These are phyloP conservation scores for Ogataea thermomethanolica DNA, from an alignment of 805 yeast genomes.

Conservation along the genomic window DNA sequence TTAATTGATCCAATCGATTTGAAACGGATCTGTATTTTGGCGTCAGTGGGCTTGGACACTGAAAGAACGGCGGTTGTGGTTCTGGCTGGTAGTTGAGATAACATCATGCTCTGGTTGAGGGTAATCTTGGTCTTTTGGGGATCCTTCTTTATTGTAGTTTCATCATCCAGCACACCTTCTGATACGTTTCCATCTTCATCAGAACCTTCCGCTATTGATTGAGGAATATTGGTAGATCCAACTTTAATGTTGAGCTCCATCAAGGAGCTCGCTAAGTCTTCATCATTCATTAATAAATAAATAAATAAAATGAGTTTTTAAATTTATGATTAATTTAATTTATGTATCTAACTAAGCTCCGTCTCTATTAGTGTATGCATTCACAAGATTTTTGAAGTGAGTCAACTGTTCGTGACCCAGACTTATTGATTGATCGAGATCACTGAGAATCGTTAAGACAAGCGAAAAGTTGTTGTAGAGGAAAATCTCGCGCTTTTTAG, in stretches of 20 bases:
- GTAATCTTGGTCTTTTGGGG: slow-evolving; percentile 30
- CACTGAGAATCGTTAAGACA: slow-evolving; percentile 51
- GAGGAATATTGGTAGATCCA: slow-evolving; percentile 8
- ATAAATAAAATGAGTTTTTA: neutral
- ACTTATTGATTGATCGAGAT: slow-evolving; percentile 34
- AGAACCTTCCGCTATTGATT: slow-evolving; percentile 3
- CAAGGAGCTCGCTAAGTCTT: slow-evolving; percentile 16
- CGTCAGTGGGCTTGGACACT: slow-evolving; percentile 14
- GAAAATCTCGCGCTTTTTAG: slow-evolving; percentile 61
- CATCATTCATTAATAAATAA: slow-evolving; percentile 1
- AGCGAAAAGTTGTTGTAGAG: slow-evolving; percentile 69
- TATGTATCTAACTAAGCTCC: neutral
- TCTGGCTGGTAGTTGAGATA: slow-evolving; percentile 22
- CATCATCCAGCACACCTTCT: slow-evolving; percentile 9
- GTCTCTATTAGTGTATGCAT: slow-evolving; percentile 15
- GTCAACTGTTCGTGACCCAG: slow-evolving; percentile 17
- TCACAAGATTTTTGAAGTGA: slow-evolving; percentile 22
- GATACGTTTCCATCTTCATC: slow-evolving; percentile 1
- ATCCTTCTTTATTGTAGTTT: slow-evolving; percentile 14
- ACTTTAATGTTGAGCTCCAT: slow-evolving; percentile 20
- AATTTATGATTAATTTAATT: neutral
- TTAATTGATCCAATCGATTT: slow-evolving; percentile 57
- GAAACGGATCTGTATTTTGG: slow-evolving; percentile 48
- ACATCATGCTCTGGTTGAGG: slow-evolving; percentile 27
- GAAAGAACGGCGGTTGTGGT: slow-evolving; percentile 24